Percentiles rank a stretch among this genome's conserved stretches.
These are phyloP conservation scores for Phaeosphaeria sp. DNA, from an alignment of 2,329 filamentous ascomycete species.

Conservation along the genomic window DNA sequence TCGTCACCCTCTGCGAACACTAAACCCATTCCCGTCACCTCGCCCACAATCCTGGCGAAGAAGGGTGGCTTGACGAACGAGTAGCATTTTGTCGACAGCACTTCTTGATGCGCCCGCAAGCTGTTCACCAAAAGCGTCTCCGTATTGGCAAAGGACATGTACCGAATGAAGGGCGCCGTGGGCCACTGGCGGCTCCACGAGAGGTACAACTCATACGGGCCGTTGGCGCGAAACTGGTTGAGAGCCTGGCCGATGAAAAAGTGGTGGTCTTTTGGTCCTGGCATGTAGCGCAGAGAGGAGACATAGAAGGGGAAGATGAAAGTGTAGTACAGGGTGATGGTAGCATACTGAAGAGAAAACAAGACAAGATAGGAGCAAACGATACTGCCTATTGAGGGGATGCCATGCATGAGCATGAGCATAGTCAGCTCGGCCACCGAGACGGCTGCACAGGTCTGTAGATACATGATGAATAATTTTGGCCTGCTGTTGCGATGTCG, in stretches of 20 bases:
- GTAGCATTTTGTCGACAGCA: slow-evolving; percentile 21
- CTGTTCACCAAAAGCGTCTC: slow-evolving; percentile 18
- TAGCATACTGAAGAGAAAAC: slow-evolving; percentile 15
- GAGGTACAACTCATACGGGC: slow-evolving; percentile 14
- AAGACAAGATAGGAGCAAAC: slow-evolving; percentile 8
- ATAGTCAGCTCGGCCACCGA: slow-evolving; percentile 8
- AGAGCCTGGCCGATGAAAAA: slow-evolving; percentile 18
- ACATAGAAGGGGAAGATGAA: slow-evolving; percentile 23
- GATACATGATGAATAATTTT: slow-evolving; percentile 10
- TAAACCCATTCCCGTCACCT: slow-evolving; percentile 18
- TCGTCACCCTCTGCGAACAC: slow-evolving; percentile 10
- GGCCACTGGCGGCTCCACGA: slow-evolving; percentile 12
- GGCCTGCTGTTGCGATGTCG: background rate
- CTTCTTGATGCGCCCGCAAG: slow-evolving; percentile 11
- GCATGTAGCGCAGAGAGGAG: slow-evolving; percentile 21
- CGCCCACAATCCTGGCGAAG: slow-evolving; percentile 17
- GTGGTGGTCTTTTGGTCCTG: slow-evolving; percentile 15
- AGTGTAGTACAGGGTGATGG: slow-evolving; percentile 18
- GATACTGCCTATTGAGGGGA: background rate
- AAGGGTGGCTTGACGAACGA: slow-evolving; percentile 16
- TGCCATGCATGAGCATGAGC: slow-evolving; percentile 3
- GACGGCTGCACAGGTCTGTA: slow-evolving; percentile 12
- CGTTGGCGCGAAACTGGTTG: slow-evolving; percentile 15
- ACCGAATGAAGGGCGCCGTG: slow-evolving; percentile 17
- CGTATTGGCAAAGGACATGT: slow-evolving; percentile 17